Conservation (phyloP, 352 stramenopile species). For the Phytophthora colocasiae region DNA sequence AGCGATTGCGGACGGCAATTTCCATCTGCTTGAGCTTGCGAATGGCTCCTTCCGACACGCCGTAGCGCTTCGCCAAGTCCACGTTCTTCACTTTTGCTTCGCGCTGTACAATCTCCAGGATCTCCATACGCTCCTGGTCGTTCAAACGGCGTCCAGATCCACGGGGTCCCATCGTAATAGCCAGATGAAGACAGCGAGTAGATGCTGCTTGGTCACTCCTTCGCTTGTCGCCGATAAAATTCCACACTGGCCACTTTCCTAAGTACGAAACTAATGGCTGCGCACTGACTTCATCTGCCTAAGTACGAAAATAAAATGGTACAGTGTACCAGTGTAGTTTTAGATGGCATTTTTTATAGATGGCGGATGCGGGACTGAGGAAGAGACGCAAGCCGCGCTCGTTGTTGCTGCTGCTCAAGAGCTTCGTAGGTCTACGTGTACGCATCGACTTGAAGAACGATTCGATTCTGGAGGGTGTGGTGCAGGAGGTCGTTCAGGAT, state of each 20-base stretch:
- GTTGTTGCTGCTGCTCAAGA: conserved; percentile 85
- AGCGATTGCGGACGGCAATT: conserved; percentile 83
- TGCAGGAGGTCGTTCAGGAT: conserved; percentile 85
- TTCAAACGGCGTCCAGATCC: conserved; percentile 83
- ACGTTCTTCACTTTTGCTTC: conserved; percentile 90
- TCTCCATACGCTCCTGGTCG: conserved; percentile 92
- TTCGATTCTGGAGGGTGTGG: conserved; percentile 73
- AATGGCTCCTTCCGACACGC: conserved; percentile 86
- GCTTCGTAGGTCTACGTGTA: conserved; percentile 80
- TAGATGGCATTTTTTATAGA: not conserved
- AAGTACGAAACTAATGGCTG: conserved; percentile 44
- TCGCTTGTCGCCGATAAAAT: conserved; percentile 10
- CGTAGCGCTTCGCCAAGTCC: conserved; percentile 85
- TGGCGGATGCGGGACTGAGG: conserved; percentile 12
- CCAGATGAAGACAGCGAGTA: not conserved
- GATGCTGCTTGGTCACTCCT: not conserved
- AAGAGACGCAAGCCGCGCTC: conserved; percentile 57
- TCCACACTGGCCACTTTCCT: conserved; percentile 23
- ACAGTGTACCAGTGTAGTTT: no score
- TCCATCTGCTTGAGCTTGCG: conserved; percentile 92
- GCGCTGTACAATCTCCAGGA: conserved; percentile 82
- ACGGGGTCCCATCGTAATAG: conserved; percentile 64
- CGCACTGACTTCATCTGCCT: no score
- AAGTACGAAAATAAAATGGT: no score
- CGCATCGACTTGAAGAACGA: conserved; percentile 89